A percentile compares a stretch with the other conserved stretches of the same genome.
Conservation (phyloP, 129 eudicot species). For the Chrysanthemum seticuspe region DNA sequence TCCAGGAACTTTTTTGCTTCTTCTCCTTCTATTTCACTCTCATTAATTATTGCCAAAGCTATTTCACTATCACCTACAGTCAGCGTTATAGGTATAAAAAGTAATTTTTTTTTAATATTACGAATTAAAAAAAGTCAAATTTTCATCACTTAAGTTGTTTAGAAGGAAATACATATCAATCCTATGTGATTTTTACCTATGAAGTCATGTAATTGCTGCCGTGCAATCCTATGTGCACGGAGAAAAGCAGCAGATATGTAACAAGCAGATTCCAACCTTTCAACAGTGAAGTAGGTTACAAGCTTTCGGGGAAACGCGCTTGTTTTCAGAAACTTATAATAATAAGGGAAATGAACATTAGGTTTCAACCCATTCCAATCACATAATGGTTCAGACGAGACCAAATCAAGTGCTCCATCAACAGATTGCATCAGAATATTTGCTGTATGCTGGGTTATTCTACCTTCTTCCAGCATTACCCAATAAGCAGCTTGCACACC, state of each 20-base stretch:
- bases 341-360: conserved; percentile 69
- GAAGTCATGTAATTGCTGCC: conserved; percentile 75
- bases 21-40: conserved; percentile 87
- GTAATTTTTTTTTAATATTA: too few relatives aligned
- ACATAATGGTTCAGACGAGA: conserved; percentile 63
- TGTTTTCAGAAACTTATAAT: conserved; percentile 65
- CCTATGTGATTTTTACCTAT: conserved; percentile 51
- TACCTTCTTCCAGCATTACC: conserved; percentile 97
- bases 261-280: conserved; percentile 82
- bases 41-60: conserved; percentile 59
- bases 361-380: conserved; percentile 80
- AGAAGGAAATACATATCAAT: background rate
- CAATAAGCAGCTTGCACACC: conserved; percentile 99
- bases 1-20: conserved; percentile 77
- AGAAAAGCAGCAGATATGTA: conserved; percentile 91
- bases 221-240: conserved; percentile 85
- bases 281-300: conserved; percentile 76
- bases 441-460: conserved; percentile 71
- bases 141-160: background rate
- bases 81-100: background rate
- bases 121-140: background rate
- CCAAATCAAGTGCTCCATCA: conserved; percentile 83
- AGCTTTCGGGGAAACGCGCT: conserved; percentile 59
- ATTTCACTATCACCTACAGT: conserved; percentile 72
- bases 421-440: conserved; percentile 92